Evolutionary conservation across 805 yeast species (phyloP), one percentile per base, ranked within the genome.

Genomic region (Debaryomyces tyrocola): DNA sequence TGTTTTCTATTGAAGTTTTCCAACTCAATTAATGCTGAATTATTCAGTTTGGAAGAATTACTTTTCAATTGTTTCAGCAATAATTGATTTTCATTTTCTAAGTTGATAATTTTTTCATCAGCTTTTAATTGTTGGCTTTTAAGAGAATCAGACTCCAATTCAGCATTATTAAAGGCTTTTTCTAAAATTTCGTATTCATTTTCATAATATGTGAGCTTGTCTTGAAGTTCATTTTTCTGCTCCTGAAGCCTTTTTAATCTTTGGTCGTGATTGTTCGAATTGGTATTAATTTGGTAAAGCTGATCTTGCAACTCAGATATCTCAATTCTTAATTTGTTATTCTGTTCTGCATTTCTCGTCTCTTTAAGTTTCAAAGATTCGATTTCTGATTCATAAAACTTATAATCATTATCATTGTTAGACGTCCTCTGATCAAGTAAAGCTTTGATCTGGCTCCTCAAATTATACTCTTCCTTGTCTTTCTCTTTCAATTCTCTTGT

Each of bases 51-150:
- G 12, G 21, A 17, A 12, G 42, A 33, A 27, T 44, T 47, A 48
- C 47, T 49, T 52, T 28, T 50, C 47, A 59, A 4, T 58, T 60
- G 45, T 43, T 56, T 39, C 46, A 49, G 52, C 15, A 69, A 51
- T 4, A 55, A 45, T 9, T 64, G 67, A 40, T 63, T 66, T 46
- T 70, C 71, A 4, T 56, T 51, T 44, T 61, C 58, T 15, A 70
- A 50, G 6, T 43, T 46, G 3, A 57, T 49, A 8, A 59, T 52
- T 7, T 49, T 46, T 14, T 66, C 66, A 9, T 53, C 45, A 17
- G 52, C 51, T 2, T 46, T 38, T 3, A 57, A 33, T 27, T 57
- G 51, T 3, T 46, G 46, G 17, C 33, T 24, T 44, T 53, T 53
- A 21, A 68, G 45, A 1, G 55, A 38, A 14, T 60, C 59, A 11